Base-by-base conservation (phyloP, 306 rosid genomes). In the Cucumis cinereus region DNA sequence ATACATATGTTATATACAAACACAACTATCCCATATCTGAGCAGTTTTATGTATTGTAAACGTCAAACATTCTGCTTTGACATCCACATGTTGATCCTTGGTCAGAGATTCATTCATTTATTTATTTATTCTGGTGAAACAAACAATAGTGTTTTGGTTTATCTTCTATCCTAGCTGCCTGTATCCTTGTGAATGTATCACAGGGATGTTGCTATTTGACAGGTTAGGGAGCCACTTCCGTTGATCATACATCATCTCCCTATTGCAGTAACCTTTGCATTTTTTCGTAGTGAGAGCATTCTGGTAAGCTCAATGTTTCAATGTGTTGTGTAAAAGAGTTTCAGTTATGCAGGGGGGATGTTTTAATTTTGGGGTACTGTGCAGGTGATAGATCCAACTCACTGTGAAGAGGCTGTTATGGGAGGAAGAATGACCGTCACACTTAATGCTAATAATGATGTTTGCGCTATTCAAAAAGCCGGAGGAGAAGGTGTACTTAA, bases 401-500 rank as follows among this genome's bases (percentile, higher is more conserved):
- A 91, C 84, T 82, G 77, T 35, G 98, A 93, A 85, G 96, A 93
- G 86, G 86, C 91, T 78, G 88, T 93, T 67, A 91, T 91, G 94
- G 91, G 92, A 16, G 97, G 96, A 36, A 87, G 96, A 73, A 90
- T 93, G 98, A 93, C 98, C 45, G 86, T 90, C 6, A 91, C 97
- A 33, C 85, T 93, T 55, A 93, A 93, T 79, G 85, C 91, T 9
- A 93, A 82, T 55, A 91, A 95, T 45, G 98, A 93, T 73, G 83
- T 93, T 79, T 93, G 98, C 83, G 84, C 98, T 30, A 89, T 93
- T 89, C 98, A 90, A 77, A 91, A 93, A 82, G 91, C 96, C 70
- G 98, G 98, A 7, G 97, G 97, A 24, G 90, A 88, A 75, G 94
- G 90, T 79, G 79, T 91, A 33, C 77, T 58, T 81, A 92, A 85